Conservation (phyloP, 805 yeast genomes). For the Ogataea glucozyma region DNA sequence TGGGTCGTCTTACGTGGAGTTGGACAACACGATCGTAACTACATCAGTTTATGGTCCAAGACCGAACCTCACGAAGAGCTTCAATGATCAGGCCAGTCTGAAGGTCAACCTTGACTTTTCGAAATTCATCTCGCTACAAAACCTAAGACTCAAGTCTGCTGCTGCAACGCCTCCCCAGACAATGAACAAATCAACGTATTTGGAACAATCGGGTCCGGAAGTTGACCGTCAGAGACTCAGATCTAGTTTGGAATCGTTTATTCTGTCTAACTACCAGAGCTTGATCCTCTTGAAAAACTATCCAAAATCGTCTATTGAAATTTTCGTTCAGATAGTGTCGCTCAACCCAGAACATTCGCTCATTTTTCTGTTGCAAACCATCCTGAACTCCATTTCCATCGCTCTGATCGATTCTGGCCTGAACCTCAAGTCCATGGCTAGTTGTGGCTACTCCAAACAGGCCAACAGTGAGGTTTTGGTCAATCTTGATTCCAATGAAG, state of each 20-base stretch:
- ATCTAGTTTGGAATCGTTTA: slow-evolving; percentile 41
- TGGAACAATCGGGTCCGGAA: slow-evolving; percentile 38
- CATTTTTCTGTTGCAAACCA: slow-evolving; percentile 41
- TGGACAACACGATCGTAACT: slow-evolving; percentile 58
- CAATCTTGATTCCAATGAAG: slow-evolving; percentile 52
- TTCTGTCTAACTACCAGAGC: slow-evolving; percentile 36
- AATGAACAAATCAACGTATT: slow-evolving; percentile 37
- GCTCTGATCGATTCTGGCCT: slow-evolving; percentile 86
- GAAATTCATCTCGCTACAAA: slow-evolving; percentile 39
- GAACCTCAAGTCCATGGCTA: slow-evolving; percentile 74
- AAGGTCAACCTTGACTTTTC: slow-evolving; percentile 42
- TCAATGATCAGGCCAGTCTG: slow-evolving; percentile 35
- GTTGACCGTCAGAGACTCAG: slow-evolving; percentile 17
- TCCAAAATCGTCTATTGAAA: slow-evolving; percentile 87
- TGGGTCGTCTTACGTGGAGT: slow-evolving; percentile 82
- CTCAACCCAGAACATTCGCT: slow-evolving; percentile 36
- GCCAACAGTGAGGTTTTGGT: slow-evolving; percentile 23
- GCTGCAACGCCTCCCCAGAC: neutral
- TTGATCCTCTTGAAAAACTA: slow-evolving; percentile 65
- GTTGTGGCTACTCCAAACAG: slow-evolving; percentile 46
- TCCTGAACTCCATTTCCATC: slow-evolving; percentile 63
- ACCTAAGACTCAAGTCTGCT: slow-evolving; percentile 39
- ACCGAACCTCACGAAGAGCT: slow-evolving; percentile 49
- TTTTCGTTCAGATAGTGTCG: slow-evolving; percentile 70
- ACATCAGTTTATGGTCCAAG: slow-evolving; percentile 86